Evolutionary conservation across 169 alveolate genomes (phyloP).

Genomic region (Cryptosporidium muris): DNA sequence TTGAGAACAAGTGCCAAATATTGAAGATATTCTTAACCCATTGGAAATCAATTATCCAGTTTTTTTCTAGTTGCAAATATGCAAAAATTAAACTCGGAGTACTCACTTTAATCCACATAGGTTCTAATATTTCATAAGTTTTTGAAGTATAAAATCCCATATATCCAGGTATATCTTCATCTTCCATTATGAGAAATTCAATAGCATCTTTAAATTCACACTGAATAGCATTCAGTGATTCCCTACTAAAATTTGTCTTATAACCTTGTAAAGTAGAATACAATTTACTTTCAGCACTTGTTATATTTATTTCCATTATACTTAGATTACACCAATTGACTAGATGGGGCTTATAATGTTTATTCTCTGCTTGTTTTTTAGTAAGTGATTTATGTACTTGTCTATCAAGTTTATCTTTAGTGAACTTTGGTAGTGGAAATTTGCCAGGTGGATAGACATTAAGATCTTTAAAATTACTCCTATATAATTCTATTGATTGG

Average conservation of each 20-base stretch:
- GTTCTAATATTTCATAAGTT: conserved; percentile 18
- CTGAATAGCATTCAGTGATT: background rate
- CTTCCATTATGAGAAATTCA: conserved; percentile 48
- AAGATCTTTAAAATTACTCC: background rate
- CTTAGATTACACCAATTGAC: conserved; percentile 60
- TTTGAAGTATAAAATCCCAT: conserved; percentile 62
- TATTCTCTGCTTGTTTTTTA: background rate
- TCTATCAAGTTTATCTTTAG: conserved; percentile 26
- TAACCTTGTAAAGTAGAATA: background rate
- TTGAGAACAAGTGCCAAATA: too few species aligned
- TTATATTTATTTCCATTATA: background rate
- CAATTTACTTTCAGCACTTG: background rate
- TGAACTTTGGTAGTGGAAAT: conserved; percentile 49
- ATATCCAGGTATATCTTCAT: conserved; percentile 23
- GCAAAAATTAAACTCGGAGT: conserved; percentile 56
- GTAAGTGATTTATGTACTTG: conserved; percentile 12
- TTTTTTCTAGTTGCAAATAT: conserved; percentile 56
- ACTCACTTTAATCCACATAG: conserved; percentile 68
- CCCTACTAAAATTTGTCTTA: too few species aligned
- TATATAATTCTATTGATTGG: background rate
- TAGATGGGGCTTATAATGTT: conserved; percentile 55
- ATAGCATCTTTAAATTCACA: conserved; percentile 59
- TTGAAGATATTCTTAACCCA: background rate
- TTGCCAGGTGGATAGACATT: conserved; percentile 42
- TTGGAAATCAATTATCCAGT: conserved; percentile 55